Evolutionary conservation across 140 eudicot genomes (phyloP).

Genomic region (Cichorium intybus): DNA sequence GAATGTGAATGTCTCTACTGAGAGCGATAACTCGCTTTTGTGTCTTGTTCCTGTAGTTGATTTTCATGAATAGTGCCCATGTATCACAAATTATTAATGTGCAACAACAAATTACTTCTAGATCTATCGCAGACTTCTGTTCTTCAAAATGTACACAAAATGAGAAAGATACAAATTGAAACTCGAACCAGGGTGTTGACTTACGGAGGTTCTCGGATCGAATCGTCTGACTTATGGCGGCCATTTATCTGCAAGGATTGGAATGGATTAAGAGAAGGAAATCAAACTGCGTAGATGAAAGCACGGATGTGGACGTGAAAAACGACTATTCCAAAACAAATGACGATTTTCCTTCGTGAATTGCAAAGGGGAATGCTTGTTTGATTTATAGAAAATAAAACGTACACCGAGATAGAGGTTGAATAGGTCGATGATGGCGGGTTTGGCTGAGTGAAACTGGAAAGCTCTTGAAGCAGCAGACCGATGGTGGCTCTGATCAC

Average conservation of each 20-base stretch:
- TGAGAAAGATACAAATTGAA: not conserved
- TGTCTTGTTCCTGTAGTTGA: conserved; percentile 61
- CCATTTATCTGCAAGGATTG: conserved; percentile 39
- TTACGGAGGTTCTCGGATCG: conserved; percentile 69
- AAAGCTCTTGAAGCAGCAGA: conserved; percentile 33
- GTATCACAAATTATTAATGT: not conserved
- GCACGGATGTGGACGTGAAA: not conserved
- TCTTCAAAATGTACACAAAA: conserved; percentile 5
- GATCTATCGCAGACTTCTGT: not conserved
- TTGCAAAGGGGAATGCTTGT: not conserved
- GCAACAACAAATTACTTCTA: not conserved
- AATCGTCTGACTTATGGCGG: conserved; percentile 57
- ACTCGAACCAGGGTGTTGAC: conserved; percentile 14
- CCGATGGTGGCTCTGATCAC: conserved; percentile 37
- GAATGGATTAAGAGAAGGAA: conserved; percentile 1
- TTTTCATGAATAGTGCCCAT: conserved; percentile 3
- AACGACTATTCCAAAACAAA: not conserved
- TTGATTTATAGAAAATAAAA: not conserved
- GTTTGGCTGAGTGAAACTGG: conserved; percentile 59
- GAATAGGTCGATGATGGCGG: conserved; percentile 61
- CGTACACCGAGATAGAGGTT: conserved; percentile 72
- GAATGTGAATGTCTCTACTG: conserved; percentile 37
- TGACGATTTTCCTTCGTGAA: not conserved
- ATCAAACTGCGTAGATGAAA: not conserved
- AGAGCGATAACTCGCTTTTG: conserved; percentile 77